These are phyloP conservation scores for Epichloe brachyelytri DNA, from an alignment of 2,329 filamentous ascomycete genomes.

Conservation along the genomic window DNA sequence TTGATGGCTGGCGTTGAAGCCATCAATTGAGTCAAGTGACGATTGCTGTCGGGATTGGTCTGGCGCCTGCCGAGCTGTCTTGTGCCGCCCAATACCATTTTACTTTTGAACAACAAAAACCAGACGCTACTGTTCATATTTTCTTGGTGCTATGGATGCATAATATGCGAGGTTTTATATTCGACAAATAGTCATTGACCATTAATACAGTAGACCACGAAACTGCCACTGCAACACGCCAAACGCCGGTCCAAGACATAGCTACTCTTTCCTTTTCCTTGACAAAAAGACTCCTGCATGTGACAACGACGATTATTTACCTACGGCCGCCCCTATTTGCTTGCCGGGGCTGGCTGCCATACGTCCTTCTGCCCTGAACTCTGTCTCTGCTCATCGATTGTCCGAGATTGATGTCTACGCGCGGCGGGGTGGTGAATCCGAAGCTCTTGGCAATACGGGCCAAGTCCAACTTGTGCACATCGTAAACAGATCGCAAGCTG, in stretches of 20 bases:
- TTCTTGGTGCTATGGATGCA: not conserved
- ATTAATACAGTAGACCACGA: not conserved
- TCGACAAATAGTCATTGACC: not conserved
- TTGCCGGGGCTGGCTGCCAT: conserved; percentile 68
- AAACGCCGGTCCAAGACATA: conserved; percentile 2
- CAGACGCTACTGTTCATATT: too few species aligned
- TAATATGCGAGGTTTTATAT: not conserved
- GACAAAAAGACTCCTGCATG: not conserved
- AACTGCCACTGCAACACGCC: not conserved
- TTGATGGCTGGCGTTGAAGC: not conserved
- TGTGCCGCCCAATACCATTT: too few species aligned
- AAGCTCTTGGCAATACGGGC: conserved; percentile 76
- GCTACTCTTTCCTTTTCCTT: not conserved
- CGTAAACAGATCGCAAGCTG: conserved; percentile 46
- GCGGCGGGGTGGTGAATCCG: conserved; percentile 64
- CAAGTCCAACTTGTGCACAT: conserved; percentile 73
- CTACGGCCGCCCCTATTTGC: conserved; percentile 10
- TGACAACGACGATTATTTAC: not conserved
- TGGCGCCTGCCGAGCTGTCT: too few species aligned
- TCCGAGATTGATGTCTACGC: conserved; percentile 73
- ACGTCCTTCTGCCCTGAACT: conserved; percentile 50
- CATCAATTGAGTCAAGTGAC: not conserved
- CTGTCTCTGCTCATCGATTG: conserved; percentile 65
- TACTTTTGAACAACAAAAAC: too few species aligned
- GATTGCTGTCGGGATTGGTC: not conserved